These are phyloP conservation scores for Lagenaria siceraria DNA, from an alignment of 306 rosid species.

Conservation along the genomic window DNA sequence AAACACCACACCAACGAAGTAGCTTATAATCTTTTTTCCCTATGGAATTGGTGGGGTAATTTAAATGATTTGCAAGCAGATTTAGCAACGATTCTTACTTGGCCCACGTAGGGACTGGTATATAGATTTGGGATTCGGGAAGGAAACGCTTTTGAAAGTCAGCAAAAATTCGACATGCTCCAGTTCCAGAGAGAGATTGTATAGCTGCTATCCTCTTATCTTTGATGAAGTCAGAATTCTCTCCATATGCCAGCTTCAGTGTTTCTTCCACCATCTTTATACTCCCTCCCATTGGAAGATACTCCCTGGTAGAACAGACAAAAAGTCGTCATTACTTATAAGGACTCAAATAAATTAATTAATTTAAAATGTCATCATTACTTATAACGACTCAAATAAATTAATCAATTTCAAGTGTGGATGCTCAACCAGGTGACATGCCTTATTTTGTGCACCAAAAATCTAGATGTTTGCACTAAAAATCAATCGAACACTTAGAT, in stretches of 20 bases:
- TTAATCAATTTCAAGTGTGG: neutral
- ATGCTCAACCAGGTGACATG: neutral
- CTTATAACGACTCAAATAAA: neutral
- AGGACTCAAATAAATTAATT: neutral
- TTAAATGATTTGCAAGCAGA: neutral
- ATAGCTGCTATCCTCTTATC: slow-evolving; percentile 90
- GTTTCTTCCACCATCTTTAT: slow-evolving; percentile 74
- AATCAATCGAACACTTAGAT: neutral
- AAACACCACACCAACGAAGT: slow-evolving; percentile 3
- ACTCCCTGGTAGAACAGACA: slow-evolving; percentile 49
- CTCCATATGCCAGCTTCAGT: slow-evolving; percentile 88
- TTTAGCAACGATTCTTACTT: slow-evolving; percentile 41
- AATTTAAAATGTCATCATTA: neutral
- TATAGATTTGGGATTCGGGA: slow-evolving; percentile 69
- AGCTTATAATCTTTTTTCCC: neutral
- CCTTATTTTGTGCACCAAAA: neutral
- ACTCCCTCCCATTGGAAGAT: slow-evolving; percentile 95
- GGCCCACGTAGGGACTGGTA: slow-evolving; percentile 86
- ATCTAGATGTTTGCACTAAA: neutral
- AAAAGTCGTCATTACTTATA: neutral
- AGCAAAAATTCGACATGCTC: slow-evolving; percentile 89
- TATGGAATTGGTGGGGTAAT: neutral
- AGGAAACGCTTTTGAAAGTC: slow-evolving; percentile 86
- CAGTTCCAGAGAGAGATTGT: slow-evolving; percentile 93
- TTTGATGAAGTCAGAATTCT: slow-evolving; percentile 60